Conservation (phyloP, 73 alveolate species). For the Stentor roeselii region DNA sequence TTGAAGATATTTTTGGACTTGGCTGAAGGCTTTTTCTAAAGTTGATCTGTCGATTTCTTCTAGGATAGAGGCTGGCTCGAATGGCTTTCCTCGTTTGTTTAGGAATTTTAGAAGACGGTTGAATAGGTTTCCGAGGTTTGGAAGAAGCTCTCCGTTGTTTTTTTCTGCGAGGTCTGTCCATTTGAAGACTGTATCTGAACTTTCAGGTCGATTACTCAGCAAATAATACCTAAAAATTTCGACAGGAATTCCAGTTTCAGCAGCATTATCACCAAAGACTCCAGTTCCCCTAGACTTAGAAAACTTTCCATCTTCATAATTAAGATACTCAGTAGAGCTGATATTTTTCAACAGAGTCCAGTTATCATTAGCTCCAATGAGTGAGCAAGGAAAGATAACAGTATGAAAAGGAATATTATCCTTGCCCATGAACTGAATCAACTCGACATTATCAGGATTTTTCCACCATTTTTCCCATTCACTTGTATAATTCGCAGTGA, state of each 20-base stretch:
- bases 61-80: slow-evolving; percentile 38
- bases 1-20: slow-evolving; percentile 64
- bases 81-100: slow-evolving; percentile 28
- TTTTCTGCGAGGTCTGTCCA: slow-evolving; percentile 97
- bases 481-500: slow-evolving; percentile 87
- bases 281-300: slow-evolving; percentile 93
- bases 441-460: slow-evolving; percentile 91
- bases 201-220: slow-evolving; percentile 92
- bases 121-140: slow-evolving; percentile 92
- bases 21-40: slow-evolving; percentile 30
- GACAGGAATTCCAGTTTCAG: slow-evolving; percentile 84
- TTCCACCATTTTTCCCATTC: slow-evolving; percentile 98
- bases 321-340: slow-evolving; percentile 94
- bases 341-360: slow-evolving; percentile 88
- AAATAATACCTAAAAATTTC: slow-evolving; percentile 98
- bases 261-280: slow-evolving; percentile 96
- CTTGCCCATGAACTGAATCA: slow-evolving; percentile 97
- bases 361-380: slow-evolving; percentile 79
- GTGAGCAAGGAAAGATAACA: slow-evolving; percentile 95
- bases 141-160: slow-evolving; percentile 93
- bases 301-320: slow-evolving; percentile 94
- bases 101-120: slow-evolving; percentile 81
- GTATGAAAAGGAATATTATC: slow-evolving; percentile 98
- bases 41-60: slow-evolving; percentile 63
- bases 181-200: slow-evolving; percentile 87